A percentile compares a stretch with the other conserved stretches of the same genome.
These are phyloP conservation scores for Chloranthus sessilifolius DNA, from an alignment of 164 flowering plant species.

Conservation along the genomic window DNA sequence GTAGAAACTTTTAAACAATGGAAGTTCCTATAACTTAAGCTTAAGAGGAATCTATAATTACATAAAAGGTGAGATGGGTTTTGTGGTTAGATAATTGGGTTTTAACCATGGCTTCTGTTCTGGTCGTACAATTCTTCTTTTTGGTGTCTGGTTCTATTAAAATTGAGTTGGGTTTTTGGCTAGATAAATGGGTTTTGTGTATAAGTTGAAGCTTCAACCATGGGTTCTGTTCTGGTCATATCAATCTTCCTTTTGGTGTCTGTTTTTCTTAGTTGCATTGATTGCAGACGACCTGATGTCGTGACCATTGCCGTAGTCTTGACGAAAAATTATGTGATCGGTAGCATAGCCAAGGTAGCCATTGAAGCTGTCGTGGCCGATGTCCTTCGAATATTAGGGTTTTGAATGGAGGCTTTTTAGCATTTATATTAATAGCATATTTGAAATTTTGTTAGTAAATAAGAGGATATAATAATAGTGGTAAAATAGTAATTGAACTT, in stretches of 20 bases:
- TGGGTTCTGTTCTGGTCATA: constrained; percentile 15
- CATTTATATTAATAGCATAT: too few relatives aligned
- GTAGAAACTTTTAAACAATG: constrained; percentile 1
- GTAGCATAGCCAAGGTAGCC: constrained; percentile 63
- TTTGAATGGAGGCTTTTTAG: too few relatives aligned
- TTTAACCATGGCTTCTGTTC: too few relatives aligned
- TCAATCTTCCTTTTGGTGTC: constrained; percentile 20
- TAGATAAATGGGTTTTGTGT: too few relatives aligned
- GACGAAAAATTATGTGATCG: constrained; percentile 64
- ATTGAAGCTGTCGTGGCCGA: constrained; percentile 55
- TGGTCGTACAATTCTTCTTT: too few relatives aligned
- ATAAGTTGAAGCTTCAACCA: constrained; percentile 8
- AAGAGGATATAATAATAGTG: too few relatives aligned
- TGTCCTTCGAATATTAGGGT: too few relatives aligned
- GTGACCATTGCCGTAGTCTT: constrained; percentile 75
- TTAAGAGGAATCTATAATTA: background rate
- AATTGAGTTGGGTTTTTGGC: too few relatives aligned
- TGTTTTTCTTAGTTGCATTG: constrained; percentile 23
- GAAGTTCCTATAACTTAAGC: background rate
- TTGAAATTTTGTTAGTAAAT: too few relatives aligned
- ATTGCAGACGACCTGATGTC: constrained; percentile 29
- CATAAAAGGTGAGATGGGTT: background rate
- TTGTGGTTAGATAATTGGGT: constrained; percentile 5
- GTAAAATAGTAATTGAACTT: too few relatives aligned
- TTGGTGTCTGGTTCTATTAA: too few relatives aligned